A percentile compares a stretch with the other conserved stretches of the same genome.
Conservation (phyloP, 345 rosid genomes). For the Leavenworthia alabamica region DNA sequence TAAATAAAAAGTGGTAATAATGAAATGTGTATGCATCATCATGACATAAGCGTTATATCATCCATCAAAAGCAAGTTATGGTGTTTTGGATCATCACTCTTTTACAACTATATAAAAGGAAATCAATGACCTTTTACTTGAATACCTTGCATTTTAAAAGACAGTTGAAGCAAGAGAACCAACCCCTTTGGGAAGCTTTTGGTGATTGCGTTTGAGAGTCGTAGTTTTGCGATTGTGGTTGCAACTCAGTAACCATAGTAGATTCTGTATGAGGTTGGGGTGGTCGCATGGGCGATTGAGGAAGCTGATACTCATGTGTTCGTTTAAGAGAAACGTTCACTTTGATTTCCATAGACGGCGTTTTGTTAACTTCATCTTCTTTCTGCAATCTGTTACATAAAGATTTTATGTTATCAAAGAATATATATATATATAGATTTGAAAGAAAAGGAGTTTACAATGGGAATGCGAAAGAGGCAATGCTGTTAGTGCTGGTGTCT, state of each 20-base stretch:
- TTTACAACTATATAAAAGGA: no score
- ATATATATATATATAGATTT: neutral
- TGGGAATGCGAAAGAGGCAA: constrained; percentile 62
- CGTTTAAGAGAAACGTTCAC: neutral
- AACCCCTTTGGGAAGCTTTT: constrained; percentile 17
- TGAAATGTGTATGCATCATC: constrained; percentile 15
- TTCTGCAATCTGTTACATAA: constrained; percentile 34
- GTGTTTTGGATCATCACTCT: neutral
- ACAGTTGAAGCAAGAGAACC: constrained; percentile 57
- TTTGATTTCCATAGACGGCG: constrained; percentile 18
- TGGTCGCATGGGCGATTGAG: constrained; percentile 16
- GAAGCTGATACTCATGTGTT: constrained; percentile 7
- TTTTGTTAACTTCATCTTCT: constrained; percentile 15
- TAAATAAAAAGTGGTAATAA: neutral
- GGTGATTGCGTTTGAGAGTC: constrained; percentile 12
- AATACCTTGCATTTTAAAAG: constrained; percentile 23
- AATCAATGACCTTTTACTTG: neutral
- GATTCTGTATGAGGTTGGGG: neutral
- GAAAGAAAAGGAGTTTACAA: constrained; percentile 37
- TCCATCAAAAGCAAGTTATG: no score
- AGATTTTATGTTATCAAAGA: neutral
- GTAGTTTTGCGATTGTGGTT: neutral
- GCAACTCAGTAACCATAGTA: neutral
- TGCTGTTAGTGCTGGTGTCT: constrained; percentile 39
- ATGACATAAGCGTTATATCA: constrained; percentile 25